Base-by-base conservation (phyloP, 257 asterid genomes). In the Echium plantagineum region DNA sequence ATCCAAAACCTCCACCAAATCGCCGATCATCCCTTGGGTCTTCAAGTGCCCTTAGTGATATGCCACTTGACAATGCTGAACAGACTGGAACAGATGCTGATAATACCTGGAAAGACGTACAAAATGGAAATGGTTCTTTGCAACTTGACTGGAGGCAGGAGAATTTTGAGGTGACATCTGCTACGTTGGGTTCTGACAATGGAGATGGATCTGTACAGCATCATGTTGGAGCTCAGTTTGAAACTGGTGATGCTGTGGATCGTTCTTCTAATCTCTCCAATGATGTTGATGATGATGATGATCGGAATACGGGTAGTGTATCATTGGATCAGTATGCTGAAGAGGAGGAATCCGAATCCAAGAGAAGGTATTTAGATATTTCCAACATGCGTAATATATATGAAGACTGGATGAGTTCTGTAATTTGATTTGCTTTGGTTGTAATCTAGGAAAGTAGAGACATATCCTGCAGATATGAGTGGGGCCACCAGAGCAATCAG, bases 291-390 rank as follows among this genome's bases (percentile, higher is more conserved):
- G 89, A 83, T 51, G 91, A 86, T 0, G 89, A 77, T 53, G 87
- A 83, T 42, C 81, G 78, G 5, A 86, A 67, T 7, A 82, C 90
- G 64, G 81, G 79, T 66, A 87, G 95, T 58, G 78, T 67, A 6
- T 83, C 97, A 3, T 61, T 83, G 61, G 94, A 89, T 61, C 71
- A 69, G 67, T 90, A 78, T 17, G 94, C 78, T 52, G 97, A 83
- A 77, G 95, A 82, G 65, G 95, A 85, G 61, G 98, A 83, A 74
- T 73, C 81, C 0, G 94, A 87, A 66, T 82, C 96, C 20, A 91
- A 88, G 78, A 78, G 93, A 78, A 85, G 98, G 96, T 84, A 53
- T 65, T 62, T 59, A 30, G 48, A 38, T 62, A 69, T 72, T 42
- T 52, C 53, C 22, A 7, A 18, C 28, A 19, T 24, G 9, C 52